Evolutionary conservation across 2,329 filamentous ascomycete species (phyloP), one percentile per base, ranked within the genome.

Genomic region (Fusarium albidum): DNA sequence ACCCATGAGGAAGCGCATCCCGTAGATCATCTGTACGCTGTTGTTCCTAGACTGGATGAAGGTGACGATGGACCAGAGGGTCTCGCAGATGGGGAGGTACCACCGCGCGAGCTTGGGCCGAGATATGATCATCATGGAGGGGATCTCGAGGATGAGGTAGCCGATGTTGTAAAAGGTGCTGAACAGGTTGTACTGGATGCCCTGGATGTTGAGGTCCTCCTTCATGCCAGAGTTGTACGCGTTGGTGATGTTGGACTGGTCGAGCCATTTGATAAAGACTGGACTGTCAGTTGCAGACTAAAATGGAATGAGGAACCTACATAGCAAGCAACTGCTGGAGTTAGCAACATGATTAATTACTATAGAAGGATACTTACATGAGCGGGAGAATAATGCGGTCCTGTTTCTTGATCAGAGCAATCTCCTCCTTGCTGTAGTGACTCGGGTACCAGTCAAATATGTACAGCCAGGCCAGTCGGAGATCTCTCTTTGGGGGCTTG

Each of bases 221-320:
- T 74, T 72, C 73, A 77, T 75, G 1, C 74, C 74, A 1, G 69
- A 71, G 13, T 73, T 69, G 38, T 76, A 77, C 8, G 74, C 75
- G 49, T 71, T 72, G 51, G 65, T 70, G 54, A 70, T 64, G 42
- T 69, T 72, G 40, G 56, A 55, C 44, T 55, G 49, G 28, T 74
- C 71, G 4, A 75, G 70, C 50, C 68, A 73, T 33, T 74, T 74
- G 44, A 72, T 65, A 31, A 64, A 63, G 43, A 53, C 59, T 63
- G n/a, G n/a, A n/a, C n/a, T n/a, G n/a, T n/a, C n/a, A n/a, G n/a
- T n/a, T n/a, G n/a, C n/a, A n/a, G n/a, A n/a, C n/a, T n/a, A n/a
- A n/a, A n/a, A n/a, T n/a, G n/a, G n/a, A n/a, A n/a, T 17, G 3
- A 28, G 21, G 15, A 26, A 41, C 50, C 7, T 46, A 60, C 55